Base-by-base conservation (phyloP, 1,139 yeast genomes). In the Nadsonia commutata region DNA sequence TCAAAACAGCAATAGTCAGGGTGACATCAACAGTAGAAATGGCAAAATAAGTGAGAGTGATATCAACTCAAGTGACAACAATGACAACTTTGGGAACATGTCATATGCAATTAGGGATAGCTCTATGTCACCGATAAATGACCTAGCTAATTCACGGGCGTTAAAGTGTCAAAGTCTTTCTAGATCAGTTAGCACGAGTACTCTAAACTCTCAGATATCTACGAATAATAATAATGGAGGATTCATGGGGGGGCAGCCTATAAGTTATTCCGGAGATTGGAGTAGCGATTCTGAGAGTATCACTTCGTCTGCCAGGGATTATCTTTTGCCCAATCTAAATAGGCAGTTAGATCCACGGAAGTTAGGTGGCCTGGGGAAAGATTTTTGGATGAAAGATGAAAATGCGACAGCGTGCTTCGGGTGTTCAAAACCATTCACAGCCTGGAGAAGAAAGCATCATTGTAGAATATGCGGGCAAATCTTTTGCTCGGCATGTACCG, bases 401-500 rank as follows among this genome's bases (percentile, higher is more conserved):
- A 80, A 81, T 55, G 90, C 86, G 0, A 72, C 78, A 5, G 90
- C 83, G 49, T 84, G 95, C 56, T 77, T 83, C 49, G 71, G 78
- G 33, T 84, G 95, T 56, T 80, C 80, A 43, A 71, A 76, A 45
- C 73, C 77, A 0, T 84, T 84, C 56, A 75, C 83, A 6, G 70
- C 80, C 0, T 90, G 88, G 62, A 66, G 96, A 56, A 69, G 98
- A 51, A 83, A 84, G 52, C 98, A 90, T 58, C 98, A 90, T 60
- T 90, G 98, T 56, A 67, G 98, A 42, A 78, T 88, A 42, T 90
- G 98, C 62, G 97, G 97, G 2, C 96, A 88, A 59, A 90, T 90
- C 38, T 90, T 86, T 56, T 90, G 98, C 60, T 72, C 84, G 27
- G 71, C 73, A n/a, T 90, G 98, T 59, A 86, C 96, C 0, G 64